These are phyloP conservation scores for Basipetospora chlamydospora DNA, from an alignment of 2,329 filamentous ascomycete genomes.

Conservation along the genomic window DNA sequence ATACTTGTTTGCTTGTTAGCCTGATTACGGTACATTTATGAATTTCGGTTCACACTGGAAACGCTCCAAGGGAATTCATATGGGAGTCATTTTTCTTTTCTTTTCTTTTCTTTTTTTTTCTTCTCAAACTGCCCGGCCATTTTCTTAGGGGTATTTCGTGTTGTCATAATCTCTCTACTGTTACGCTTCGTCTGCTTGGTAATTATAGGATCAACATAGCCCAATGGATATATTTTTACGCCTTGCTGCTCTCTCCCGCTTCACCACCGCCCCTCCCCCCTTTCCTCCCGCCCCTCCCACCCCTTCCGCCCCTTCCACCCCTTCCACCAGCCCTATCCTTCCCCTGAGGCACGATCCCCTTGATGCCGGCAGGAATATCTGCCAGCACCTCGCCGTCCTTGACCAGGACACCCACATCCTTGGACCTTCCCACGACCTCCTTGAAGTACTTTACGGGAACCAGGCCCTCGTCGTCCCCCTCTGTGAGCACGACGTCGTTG, in stretches of 20 bases:
- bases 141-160: not conserved
- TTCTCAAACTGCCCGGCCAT: slow-evolving; percentile 9
- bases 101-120: slow-evolving; percentile 1
- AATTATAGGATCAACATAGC: too few relatives aligned
- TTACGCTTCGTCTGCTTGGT: too few relatives aligned
- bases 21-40: too few relatives aligned
- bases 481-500: slow-evolving; percentile 60
- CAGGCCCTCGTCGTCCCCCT: slow-evolving; percentile 42
- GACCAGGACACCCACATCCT: slow-evolving; percentile 52
- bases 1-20: too few relatives aligned
- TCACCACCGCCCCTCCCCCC: too few relatives aligned
- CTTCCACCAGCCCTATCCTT: slow-evolving; percentile 27
- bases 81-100: too few relatives aligned
- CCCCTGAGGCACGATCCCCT: slow-evolving; percentile 30
- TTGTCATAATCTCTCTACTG: too few relatives aligned
- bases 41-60: too few relatives aligned
- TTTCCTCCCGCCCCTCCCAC: slow-evolving; percentile 7
- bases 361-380: slow-evolving; percentile 49
- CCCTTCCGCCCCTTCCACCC: slow-evolving; percentile 14
- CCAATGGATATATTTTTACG: too few relatives aligned
- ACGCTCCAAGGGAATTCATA: too few relatives aligned
- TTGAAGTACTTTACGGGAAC: slow-evolving; percentile 55
- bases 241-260: too few relatives aligned
- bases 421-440: slow-evolving; percentile 49
- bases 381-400: slow-evolving; percentile 51